Evolutionary conservation across 1,139 yeast genomes (phyloP), one percentile per base, ranked within the genome.

Genomic region (Taphrina populina): DNA sequence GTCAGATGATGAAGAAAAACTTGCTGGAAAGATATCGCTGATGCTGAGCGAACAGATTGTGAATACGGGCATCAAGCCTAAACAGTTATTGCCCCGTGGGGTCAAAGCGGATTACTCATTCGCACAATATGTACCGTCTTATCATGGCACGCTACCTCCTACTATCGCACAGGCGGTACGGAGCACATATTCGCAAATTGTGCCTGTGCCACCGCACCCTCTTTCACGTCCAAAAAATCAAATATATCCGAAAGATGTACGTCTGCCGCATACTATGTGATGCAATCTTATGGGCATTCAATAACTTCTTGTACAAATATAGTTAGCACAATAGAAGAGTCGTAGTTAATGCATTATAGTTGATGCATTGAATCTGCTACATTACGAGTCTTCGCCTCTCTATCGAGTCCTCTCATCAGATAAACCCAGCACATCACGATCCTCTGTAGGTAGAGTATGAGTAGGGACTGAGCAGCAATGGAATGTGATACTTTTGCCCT

Each of bases 401-500:
- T n/a, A n/a, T n/a, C n/a, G n/a, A n/a, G n/a, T n/a, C n/a, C n/a
- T n/a, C n/a, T n/a, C n/a, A n/a, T n/a, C n/a, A n/a, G n/a, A n/a
- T n/a, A n/a, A n/a, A n/a, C n/a, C n/a, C n/a, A n/a, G n/a, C n/a
- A n/a, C 13, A 33, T 24, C 65, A 83, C 62, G 84, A 80, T 2
- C 96, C 96, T 61, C 96, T 77, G 70, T 88, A 88, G 0, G 96
- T 88, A n/a, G 94, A 80, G 71, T 87, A 88, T 46, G 95, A 84
- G 69, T 82, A 85, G 66, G 86, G 86, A 40, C 95, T 81, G 56
- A 88, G 73, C 56, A 88, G 74, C 61, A 88, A 71, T 0, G 96
- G 96, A 56, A 88, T 82, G 67, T 88, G 96, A 69, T 87, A 88
- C 69, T 88, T 96, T 30, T 77, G 59, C 13, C 60, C 59, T 15